Evolutionary conservation across 352 stramenopile species (phyloP).

Genomic region (Phytophthora fragariaefolia): DNA sequence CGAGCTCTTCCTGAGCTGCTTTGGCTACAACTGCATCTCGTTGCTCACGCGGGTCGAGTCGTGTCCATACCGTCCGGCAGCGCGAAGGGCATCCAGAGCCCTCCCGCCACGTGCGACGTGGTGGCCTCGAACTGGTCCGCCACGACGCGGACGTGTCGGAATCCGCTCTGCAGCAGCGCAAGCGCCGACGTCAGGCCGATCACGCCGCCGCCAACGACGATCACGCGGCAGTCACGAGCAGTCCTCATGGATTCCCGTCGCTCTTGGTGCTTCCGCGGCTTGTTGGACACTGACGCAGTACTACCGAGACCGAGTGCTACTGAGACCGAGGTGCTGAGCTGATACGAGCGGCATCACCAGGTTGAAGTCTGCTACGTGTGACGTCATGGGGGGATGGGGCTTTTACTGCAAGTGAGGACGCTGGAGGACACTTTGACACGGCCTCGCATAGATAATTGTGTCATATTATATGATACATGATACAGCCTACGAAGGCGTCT

Average conservation of each 20-base stretch:
- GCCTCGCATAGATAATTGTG: too few relatives aligned
- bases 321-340: too few relatives aligned
- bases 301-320: too few relatives aligned
- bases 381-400: background rate
- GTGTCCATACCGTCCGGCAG: constrained; percentile 48
- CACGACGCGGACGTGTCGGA: constrained; percentile 53
- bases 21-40: background rate
- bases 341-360: background rate
- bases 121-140: constrained; percentile 62
- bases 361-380: constrained; percentile 13
- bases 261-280: background rate
- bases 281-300: too few relatives aligned
- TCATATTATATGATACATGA: too few relatives aligned
- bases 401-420: background rate
- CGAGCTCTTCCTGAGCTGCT: background rate
- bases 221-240: constrained; percentile 29
- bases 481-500: too few relatives aligned
- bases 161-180: constrained; percentile 65
- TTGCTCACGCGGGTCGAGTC: constrained; percentile 24
- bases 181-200: constrained; percentile 74
- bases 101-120: constrained; percentile 71
- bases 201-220: constrained; percentile 72
- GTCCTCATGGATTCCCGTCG: constrained; percentile 17
- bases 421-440: too few relatives aligned
- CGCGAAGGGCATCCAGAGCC: constrained; percentile 78